Evolutionary conservation across 371 early-diverging fungal species (phyloP).

Genomic region (Mortierella sp.): DNA sequence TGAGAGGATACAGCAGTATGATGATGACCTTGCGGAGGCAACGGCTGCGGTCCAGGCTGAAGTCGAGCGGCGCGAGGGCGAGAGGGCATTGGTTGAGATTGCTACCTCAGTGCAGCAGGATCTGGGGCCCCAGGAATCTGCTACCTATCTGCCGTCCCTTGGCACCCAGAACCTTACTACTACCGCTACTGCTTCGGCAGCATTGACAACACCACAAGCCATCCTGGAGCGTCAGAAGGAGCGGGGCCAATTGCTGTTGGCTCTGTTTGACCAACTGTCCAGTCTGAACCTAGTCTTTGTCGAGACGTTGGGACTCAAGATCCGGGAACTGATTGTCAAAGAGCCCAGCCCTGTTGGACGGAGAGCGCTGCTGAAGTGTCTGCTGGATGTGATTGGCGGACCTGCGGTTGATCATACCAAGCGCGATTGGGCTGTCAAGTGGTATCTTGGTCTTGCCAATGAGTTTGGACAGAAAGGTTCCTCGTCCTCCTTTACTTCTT

Average conservation of each 20-base stretch:
- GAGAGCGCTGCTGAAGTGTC: conserved; percentile 52
- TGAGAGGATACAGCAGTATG: conserved; percentile 59
- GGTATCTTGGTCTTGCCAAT: conserved; percentile 56
- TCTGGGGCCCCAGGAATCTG: conserved; percentile 26
- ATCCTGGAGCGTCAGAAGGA: conserved; percentile 34
- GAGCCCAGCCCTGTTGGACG: conserved; percentile 46
- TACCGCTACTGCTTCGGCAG: not conserved
- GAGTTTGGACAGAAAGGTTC: conserved; percentile 37
- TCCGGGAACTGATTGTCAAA: conserved; percentile 42
- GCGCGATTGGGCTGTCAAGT: conserved; percentile 61
- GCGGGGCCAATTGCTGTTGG: conserved; percentile 56
- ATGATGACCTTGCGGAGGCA: conserved; percentile 37
- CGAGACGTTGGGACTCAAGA: conserved; percentile 51
- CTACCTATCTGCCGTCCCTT: conserved; percentile 36
- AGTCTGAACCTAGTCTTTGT: conserved; percentile 59
- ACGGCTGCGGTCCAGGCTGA: not conserved
- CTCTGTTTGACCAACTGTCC: conserved; percentile 59
- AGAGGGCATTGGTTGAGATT: conserved; percentile 23
- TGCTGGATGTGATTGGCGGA: conserved; percentile 57
- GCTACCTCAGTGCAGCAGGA: conserved; percentile 37
- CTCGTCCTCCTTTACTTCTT: not conserved
- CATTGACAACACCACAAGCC: not conserved
- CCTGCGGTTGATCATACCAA: conserved; percentile 59
- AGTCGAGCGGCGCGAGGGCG: conserved; percentile 8
- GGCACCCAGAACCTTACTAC: conserved; percentile 8